Conservation (phyloP, 768 basidiomycete species). For the Auricularia sp. region DNA sequence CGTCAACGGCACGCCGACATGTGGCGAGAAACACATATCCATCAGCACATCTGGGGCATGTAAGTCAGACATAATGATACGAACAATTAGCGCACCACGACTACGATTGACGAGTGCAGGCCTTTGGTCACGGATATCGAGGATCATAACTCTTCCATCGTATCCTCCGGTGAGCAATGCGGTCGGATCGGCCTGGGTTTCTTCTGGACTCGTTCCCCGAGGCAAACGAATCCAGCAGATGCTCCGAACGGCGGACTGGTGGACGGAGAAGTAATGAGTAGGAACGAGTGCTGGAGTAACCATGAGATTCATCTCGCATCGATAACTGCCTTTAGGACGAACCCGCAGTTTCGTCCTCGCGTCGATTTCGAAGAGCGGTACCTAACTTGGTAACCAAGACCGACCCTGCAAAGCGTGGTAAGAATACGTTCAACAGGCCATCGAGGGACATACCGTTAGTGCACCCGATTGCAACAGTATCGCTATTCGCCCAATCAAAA, state of each 20-base stretch:
- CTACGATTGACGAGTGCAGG: conserved; percentile 67
- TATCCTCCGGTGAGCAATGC: conserved; percentile 70
- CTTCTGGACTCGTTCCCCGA: conserved; percentile 36
- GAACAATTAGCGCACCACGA: conserved; percentile 37
- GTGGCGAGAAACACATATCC: conserved; percentile 54
- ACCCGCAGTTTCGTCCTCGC: not conserved
- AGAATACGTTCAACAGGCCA: not conserved
- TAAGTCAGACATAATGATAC: not conserved
- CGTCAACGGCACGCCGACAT: conserved; percentile 59
- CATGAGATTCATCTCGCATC: not conserved
- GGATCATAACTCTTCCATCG: conserved; percentile 67
- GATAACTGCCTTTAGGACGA: not conserved
- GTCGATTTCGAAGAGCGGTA: conserved; percentile 11
- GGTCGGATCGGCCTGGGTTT: conserved; percentile 49
- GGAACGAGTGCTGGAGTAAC: conserved; percentile 42
- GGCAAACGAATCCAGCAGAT: conserved; percentile 69
- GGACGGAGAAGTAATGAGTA: conserved; percentile 59
- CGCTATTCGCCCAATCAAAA: conserved; percentile 86
- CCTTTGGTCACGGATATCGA: conserved; percentile 63
- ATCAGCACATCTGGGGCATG: conserved; percentile 53
- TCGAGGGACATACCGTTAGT: conserved; percentile 52
- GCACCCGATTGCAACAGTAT: conserved; percentile 69
- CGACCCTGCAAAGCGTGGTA: conserved; percentile 15
- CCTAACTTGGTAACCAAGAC: conserved; percentile 26
- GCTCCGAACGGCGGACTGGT: conserved; percentile 71